phyloP scores from a whole-genome alignment of 805 yeast species.

The Teunomyces cretensis region DNA sequence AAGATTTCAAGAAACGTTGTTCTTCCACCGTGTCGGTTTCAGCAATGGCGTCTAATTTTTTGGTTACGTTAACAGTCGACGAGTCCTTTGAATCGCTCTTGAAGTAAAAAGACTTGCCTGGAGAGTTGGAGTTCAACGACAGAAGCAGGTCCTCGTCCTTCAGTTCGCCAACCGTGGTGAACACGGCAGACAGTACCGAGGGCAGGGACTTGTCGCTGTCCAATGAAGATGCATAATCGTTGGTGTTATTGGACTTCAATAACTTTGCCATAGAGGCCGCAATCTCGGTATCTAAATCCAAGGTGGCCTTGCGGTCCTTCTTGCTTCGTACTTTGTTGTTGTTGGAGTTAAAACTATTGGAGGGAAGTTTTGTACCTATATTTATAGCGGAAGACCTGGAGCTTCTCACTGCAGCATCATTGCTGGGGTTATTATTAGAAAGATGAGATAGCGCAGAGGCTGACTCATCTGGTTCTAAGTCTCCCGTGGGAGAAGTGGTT shows the following conservation, averaged over 20 bases:
- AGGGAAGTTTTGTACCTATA: constrained; percentile 9
- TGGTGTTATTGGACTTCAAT: constrained; percentile 13
- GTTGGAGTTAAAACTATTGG: constrained; percentile 7
- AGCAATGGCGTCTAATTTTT: constrained; percentile 21
- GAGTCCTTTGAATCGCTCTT: constrained; percentile 7
- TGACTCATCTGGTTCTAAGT: constrained; percentile 41
- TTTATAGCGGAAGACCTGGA: constrained; percentile 12
- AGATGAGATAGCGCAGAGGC: constrained; percentile 42
- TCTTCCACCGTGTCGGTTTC: constrained; percentile 18
- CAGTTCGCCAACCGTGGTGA: constrained; percentile 27
- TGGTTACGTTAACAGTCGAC: not conserved
- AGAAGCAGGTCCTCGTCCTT: constrained; percentile 40
- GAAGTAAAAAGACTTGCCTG: constrained; percentile 9
- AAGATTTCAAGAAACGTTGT: not conserved
- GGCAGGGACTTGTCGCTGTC: constrained; percentile 42
- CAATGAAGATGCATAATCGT: constrained; percentile 28
- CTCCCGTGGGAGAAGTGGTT: constrained; percentile 29
- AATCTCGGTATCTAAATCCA: constrained; percentile 40
- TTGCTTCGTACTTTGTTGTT: constrained; percentile 5
- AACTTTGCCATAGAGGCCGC: constrained; percentile 48
- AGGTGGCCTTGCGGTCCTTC: constrained; percentile 6
- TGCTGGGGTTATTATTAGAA: constrained; percentile 6
- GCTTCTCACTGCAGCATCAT: constrained; percentile 5
- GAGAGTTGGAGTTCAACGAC: constrained; percentile 31
- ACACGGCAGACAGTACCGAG: constrained; percentile 33